Conservation (phyloP, 2,329 filamentous ascomycete genomes). For the Fonsecaea multimorphosa region DNA sequence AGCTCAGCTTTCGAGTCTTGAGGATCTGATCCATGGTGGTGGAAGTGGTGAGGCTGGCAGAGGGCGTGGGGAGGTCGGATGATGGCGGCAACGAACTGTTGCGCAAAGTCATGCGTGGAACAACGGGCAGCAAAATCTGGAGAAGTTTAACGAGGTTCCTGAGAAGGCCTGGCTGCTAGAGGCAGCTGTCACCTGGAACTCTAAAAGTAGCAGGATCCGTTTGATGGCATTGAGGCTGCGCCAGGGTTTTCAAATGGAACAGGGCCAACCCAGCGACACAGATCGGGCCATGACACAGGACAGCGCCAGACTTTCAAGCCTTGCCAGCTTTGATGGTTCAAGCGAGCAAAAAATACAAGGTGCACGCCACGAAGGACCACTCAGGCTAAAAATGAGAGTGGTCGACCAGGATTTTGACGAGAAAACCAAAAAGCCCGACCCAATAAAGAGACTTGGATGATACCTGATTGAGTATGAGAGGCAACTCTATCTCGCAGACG, state of each 20-base stretch:
- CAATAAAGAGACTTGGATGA: slow-evolving; percentile 4
- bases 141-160: slow-evolving; percentile 16
- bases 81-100: slow-evolving; percentile 9
- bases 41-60: not conserved
- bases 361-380: slow-evolving; percentile 27
- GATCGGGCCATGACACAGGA: slow-evolving; percentile 24
- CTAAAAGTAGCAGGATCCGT: slow-evolving; percentile 32
- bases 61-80: slow-evolving; percentile 8
- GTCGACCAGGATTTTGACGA: slow-evolving; percentile 25
- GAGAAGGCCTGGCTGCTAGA: slow-evolving; percentile 13
- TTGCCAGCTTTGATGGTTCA: slow-evolving; percentile 11
- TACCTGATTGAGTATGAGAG: slow-evolving; percentile 18
- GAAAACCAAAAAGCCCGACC: slow-evolving; percentile 19
- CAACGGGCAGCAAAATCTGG: slow-evolving; percentile 16
- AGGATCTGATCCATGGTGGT: slow-evolving; percentile 35
- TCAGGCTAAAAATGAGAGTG: slow-evolving; percentile 27
- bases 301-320: slow-evolving; percentile 2
- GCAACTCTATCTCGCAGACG: slow-evolving; percentile 24
- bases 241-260: slow-evolving; percentile 30
- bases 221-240: slow-evolving; percentile 29
- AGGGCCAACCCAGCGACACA: slow-evolving; percentile 22
- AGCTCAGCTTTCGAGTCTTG: slow-evolving; percentile 31
- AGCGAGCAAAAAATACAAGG: slow-evolving; percentile 13
- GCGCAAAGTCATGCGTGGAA: slow-evolving; percentile 14
- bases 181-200: slow-evolving; percentile 34